Base-by-base conservation (phyloP, 768 basidiomycete species). In the Psilocybe tampanensis region DNA sequence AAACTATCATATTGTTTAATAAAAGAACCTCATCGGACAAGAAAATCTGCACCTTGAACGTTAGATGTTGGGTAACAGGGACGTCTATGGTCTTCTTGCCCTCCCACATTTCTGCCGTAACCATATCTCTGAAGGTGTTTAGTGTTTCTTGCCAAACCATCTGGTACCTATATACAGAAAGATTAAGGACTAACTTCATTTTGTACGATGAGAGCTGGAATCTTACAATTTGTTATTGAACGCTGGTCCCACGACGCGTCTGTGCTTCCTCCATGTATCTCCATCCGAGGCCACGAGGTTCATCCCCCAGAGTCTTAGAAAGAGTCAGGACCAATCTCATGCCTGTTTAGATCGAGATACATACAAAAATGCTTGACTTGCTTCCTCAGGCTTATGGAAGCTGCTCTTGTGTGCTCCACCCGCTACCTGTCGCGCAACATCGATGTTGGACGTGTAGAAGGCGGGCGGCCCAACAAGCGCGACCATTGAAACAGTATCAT, bases 261-360 rank as follows among this genome's bases (percentile, higher is more conserved):
- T 68, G 59, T 83, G 80, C 44, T 73, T 77, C 50, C 77, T 72
- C 78, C 80, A 82, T 2, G 63, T 67, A 7, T 79, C 75, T 3
- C 73, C 76, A 49, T 79, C 76, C 1, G 76, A 70, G 8, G 78
- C 72, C n/a, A 78, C 62, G 8, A 83, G 67, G 55, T 81, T 83
- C 69, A 74, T 72, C 2, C 81, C 81, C 70, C 76, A 81, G 15
- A 76, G 56, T 1, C 75, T 77, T 70, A 42, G 3, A 60, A 66
- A 17, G 12, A n/a, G 19, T 39, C 15, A 36, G 52, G 33, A 53
- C 56, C 21, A 47, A 41, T 42, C 29, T 23, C 11, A 58, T 24
- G 34, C 1, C 12, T 36, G 9, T 36, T 50, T 13, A 17, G 0
- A 33, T 44, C n/a, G n/a, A 52, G 36, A 43, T 12, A 66, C 76